These are phyloP conservation scores for Phytopythium chamaehyphon DNA, from an alignment of 352 stramenopile species.

Conservation along the genomic window DNA sequence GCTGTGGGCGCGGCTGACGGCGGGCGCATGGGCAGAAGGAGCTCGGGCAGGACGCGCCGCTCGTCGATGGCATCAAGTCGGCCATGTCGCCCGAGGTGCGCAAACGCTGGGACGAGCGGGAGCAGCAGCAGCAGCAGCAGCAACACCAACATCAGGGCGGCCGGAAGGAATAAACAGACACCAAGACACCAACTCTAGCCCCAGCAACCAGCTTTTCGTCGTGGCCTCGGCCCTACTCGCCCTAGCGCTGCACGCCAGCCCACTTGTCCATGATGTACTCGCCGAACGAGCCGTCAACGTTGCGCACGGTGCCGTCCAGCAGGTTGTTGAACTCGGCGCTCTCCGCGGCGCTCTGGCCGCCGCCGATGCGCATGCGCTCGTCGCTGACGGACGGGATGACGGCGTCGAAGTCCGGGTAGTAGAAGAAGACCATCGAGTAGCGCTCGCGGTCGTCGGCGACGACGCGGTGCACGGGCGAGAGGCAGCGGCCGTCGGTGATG, in stretches of 20 bases:
- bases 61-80: constrained; percentile 61
- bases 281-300: constrained; percentile 57
- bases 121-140: constrained; percentile 15
- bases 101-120: constrained; percentile 43
- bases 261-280: constrained; percentile 85
- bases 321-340: constrained; percentile 65
- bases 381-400: constrained; percentile 44
- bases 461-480: constrained; percentile 74
- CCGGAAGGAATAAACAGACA: constrained; percentile 3
- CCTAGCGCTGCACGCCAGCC: constrained; percentile 60
- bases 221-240: neutral
- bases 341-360: constrained; percentile 23
- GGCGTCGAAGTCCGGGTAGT: constrained; percentile 78
- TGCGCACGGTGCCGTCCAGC: constrained; percentile 55
- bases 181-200: too few relatives aligned
- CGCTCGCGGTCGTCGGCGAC: constrained; percentile 65
- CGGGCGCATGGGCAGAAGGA: constrained; percentile 33
- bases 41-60: constrained; percentile 48
- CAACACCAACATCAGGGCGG: constrained; percentile 16
- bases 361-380: constrained; percentile 34
- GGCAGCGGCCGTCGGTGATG: constrained; percentile 52
- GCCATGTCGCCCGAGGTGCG: constrained; percentile 61
- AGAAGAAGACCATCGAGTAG: constrained; percentile 85
- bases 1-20: neutral
- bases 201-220: neutral